Conservation (phyloP, 2,329 filamentous ascomycete species). For the Orbilia javanica region DNA sequence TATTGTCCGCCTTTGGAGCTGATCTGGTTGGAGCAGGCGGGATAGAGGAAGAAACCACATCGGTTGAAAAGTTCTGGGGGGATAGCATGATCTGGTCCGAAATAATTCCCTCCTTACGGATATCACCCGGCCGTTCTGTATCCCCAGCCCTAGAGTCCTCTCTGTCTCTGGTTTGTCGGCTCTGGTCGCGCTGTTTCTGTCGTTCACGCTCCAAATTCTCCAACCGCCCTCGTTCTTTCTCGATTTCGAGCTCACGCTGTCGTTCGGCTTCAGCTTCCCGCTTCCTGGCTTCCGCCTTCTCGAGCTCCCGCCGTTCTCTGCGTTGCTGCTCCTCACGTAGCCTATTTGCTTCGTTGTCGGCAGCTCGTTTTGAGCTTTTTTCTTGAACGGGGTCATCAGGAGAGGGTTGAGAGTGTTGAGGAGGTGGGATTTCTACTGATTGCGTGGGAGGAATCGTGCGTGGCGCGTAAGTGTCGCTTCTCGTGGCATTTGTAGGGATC, state of each 20-base stretch:
- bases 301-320: constrained; percentile 70
- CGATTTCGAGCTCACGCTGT: constrained; percentile 61
- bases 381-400: constrained; percentile 37
- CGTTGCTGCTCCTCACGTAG: constrained; percentile 49
- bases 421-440: constrained; percentile 52
- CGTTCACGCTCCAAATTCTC: constrained; percentile 59
- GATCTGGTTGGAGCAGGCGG: constrained; percentile 32
- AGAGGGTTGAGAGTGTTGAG: constrained; percentile 37
- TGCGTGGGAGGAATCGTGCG: constrained; percentile 55
- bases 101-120: constrained; percentile 39
- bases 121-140: constrained; percentile 32
- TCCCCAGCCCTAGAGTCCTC: constrained; percentile 61
- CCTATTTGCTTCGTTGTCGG: constrained; percentile 54
- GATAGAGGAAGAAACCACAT: constrained; percentile 27
- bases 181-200: constrained; percentile 64
- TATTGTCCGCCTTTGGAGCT: constrained; percentile 46
- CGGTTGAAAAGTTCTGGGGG: constrained; percentile 32
- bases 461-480: constrained; percentile 47
- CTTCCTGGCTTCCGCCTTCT: constrained; percentile 75
- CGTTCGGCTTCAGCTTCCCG: constrained; percentile 70
- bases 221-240: constrained; percentile 69
- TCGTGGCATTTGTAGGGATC: constrained; percentile 45
- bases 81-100: constrained; percentile 50
- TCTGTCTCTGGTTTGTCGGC: constrained; percentile 66
- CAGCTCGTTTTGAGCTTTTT: constrained; percentile 57